phyloP scores from a whole-genome alignment of 2,329 filamentous ascomycete species.

The Trichoderma asperellum region DNA sequence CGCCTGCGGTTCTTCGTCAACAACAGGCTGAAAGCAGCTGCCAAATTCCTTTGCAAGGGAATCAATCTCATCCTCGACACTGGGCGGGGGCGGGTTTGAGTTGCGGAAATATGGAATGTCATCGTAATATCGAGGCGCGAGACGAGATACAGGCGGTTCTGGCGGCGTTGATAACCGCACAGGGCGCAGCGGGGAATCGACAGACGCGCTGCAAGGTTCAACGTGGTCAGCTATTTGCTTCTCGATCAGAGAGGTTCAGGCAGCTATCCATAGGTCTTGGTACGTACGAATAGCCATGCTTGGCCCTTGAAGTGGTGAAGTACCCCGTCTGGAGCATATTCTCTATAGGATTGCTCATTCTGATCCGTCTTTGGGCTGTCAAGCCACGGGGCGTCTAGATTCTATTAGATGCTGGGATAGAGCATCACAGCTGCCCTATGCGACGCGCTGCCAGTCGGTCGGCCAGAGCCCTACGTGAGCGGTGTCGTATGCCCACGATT shows the following conservation, averaged over 20 bases:
- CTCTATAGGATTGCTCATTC: constrained; percentile 52
- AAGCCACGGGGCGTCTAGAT: constrained; percentile 5
- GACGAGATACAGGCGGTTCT: constrained; percentile 21
- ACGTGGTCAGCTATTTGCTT: constrained; percentile 2
- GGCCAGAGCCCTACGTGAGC: constrained; percentile 1
- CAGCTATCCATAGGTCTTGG: background rate
- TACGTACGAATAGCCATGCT: constrained; percentile 39
- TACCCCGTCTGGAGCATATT: constrained; percentile 55
- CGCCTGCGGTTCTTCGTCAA: constrained; percentile 60
- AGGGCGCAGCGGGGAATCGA: constrained; percentile 15
- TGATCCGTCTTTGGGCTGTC: constrained; percentile 31
- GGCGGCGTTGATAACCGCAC: constrained; percentile 21
- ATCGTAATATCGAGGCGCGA: constrained; percentile 24
- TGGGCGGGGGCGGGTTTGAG: constrained; percentile 63
- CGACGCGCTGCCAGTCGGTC: constrained; percentile 9
- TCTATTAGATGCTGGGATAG: background rate
- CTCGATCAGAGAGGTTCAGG: constrained; percentile 2
- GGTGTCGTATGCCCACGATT: background rate
- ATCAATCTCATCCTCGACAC: constrained; percentile 69
- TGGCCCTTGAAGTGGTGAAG: constrained; percentile 53
- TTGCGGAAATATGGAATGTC: constrained; percentile 30
- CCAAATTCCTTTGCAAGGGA: constrained; percentile 66
- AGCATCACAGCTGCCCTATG: constrained; percentile 3
- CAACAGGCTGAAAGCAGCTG: constrained; percentile 36
- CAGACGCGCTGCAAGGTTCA: constrained; percentile 33